These are phyloP conservation scores for Pseudozyma pruni DNA, from an alignment of 1,284 basidiomycete species.

Conservation along the genomic window DNA sequence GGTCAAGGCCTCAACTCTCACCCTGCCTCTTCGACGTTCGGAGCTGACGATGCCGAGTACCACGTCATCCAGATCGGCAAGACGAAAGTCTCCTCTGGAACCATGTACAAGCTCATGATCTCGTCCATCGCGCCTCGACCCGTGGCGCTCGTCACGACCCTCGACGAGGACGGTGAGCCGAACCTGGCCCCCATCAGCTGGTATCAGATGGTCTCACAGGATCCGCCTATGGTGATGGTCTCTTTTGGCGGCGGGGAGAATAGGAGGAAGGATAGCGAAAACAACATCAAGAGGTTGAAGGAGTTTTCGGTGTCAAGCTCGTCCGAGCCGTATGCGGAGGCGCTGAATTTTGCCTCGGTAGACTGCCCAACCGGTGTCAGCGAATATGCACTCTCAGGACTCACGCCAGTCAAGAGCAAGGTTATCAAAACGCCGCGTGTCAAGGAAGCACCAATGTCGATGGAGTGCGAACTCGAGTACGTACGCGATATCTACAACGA, in stretches of 20 bases:
- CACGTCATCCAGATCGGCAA: constrained; percentile 51
- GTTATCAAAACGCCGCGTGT: constrained; percentile 49
- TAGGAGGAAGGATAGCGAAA: constrained; percentile 54
- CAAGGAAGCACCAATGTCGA: constrained; percentile 55
- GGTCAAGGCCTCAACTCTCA: constrained; percentile 55
- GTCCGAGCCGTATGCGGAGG: constrained; percentile 57
- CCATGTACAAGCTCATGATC: constrained; percentile 59
- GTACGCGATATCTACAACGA: constrained; percentile 44
- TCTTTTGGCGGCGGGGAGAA: constrained; percentile 49
- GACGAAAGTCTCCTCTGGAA: constrained; percentile 37
- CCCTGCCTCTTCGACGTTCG: constrained; percentile 17
- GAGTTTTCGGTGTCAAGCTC: constrained; percentile 51
- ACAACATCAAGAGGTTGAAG: constrained; percentile 48
- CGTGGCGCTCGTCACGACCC: constrained; percentile 55
- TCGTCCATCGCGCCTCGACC: constrained; percentile 57
- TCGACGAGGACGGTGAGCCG: constrained; percentile 44
- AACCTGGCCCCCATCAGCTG: constrained; percentile 58
- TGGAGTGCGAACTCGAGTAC: constrained; percentile 58
- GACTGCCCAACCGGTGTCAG: constrained; percentile 49
- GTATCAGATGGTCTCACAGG: constrained; percentile 61
- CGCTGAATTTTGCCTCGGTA: constrained; percentile 58
- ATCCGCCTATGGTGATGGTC: constrained; percentile 59
- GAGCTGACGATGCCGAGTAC: constrained; percentile 36
- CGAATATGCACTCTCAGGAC: constrained; percentile 53
- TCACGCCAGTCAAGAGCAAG: constrained; percentile 56